Evolutionary conservation across 2,329 filamentous ascomycete species (phyloP), one percentile per base, ranked within the genome.

Genomic region (Cryphonectria naterciae): DNA sequence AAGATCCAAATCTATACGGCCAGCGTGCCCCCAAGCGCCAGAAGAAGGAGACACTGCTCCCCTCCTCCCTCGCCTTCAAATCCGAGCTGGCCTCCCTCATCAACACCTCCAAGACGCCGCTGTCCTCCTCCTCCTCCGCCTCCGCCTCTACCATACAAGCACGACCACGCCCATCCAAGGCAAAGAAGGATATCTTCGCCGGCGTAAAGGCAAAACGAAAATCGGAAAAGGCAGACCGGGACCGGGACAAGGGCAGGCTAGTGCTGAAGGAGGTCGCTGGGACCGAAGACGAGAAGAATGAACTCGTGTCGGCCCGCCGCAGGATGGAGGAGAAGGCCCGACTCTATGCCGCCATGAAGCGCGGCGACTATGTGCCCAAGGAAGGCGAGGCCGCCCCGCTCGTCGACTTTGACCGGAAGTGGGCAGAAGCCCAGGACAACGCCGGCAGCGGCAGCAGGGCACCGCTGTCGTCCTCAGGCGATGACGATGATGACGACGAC

Each of bases 341-440:
- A 5, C 82, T 96, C 1, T 99, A 99, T 81, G 91, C 92, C 8
- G 92, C 93, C 52, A 91, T 99, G 89, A 97, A 97, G 81, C 88
- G 93, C 46, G 95, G 95, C n/a, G 91, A 97, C 77, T 91, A 93
- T 80, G 84, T 93, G n/a, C 85, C 87, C 22, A 86, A 87, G 69
- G 88, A 92, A 74, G 88, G 91, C 77, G 84, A 88, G 75, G 83
- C 88, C 58, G 88, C 90, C 75, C 86, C 88, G 35, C 87, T 97
- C 37, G 92, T 99, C 2, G 95, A 99, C 82, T 99, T 99, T 80
- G 96, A 98, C 81, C 87, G 92, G 72, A 99, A 98, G 83, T 98
- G 96, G 95, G 94, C 92, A 0, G 93, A 97, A 78, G 83, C 84
- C 35, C 84, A 90, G 68, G n/a, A 64, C n/a, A n/a, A 39, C 37